phyloP scores from a whole-genome alignment of 75 land plant species.

The Gnetum montanum region DNA sequence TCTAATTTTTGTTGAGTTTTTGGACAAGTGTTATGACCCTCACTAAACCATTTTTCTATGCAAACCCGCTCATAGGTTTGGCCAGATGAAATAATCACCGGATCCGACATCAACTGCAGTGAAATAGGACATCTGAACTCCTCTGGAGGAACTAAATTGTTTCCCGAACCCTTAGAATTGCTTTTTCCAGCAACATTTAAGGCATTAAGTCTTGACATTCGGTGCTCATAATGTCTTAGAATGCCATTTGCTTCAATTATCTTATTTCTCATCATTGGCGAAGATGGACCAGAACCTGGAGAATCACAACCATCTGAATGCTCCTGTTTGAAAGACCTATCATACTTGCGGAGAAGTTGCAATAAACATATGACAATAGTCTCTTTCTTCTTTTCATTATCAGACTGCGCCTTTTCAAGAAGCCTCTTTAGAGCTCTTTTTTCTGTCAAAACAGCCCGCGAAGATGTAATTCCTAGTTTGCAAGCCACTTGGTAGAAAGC shows the following conservation, averaged over 20 bases:
- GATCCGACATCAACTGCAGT: conserved; percentile 92
- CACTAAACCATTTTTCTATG: conserved; percentile 88
- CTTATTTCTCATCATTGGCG: conserved; percentile 41
- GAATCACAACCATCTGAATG: conserved; percentile 55
- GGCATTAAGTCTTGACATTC: conserved; percentile 32
- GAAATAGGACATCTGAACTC: conserved; percentile 96
- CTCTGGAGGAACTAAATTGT: conserved; percentile 57
- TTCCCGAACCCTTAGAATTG: conserved; percentile 16
- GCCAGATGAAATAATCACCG: conserved; percentile 90
- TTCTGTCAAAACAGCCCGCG: conserved; percentile 59
- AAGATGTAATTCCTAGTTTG: conserved; percentile 62
- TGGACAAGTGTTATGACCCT: conserved; percentile 87
- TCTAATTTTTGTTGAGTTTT: conserved; percentile 81
- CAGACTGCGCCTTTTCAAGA: conserved; percentile 60
- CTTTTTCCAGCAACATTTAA: conserved; percentile 25
- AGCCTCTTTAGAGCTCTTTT: conserved; percentile 71
- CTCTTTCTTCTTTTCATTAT: conserved; percentile 80
- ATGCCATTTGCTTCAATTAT: conserved; percentile 18
- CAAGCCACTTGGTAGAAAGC: conserved; percentile 55
- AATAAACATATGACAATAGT: conserved; percentile 66
- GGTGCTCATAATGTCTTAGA: conserved; percentile 27
- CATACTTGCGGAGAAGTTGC: conserved; percentile 72
- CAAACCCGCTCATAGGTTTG: conserved; percentile 91
- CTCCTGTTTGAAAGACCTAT: conserved; percentile 55
- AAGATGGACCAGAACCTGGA: conserved; percentile 47